A percentile compares a stretch with the other conserved stretches of the same genome.
phyloP scores from a whole-genome alignment of 352 stramenopile genomes.

The Phytophthora podocarpi region DNA sequence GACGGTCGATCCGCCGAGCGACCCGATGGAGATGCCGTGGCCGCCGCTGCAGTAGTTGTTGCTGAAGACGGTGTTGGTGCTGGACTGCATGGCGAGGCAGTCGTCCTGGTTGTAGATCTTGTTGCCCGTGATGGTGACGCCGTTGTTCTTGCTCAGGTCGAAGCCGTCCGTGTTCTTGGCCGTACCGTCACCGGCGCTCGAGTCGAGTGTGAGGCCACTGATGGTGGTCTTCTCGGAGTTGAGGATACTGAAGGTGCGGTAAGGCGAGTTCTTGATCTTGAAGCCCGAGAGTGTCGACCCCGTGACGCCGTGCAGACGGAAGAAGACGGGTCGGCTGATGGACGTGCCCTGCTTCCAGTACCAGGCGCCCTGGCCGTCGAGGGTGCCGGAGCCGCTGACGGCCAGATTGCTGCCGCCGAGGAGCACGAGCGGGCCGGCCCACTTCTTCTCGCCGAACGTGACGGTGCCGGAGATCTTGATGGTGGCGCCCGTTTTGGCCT shows the following conservation, averaged over 20 bases:
- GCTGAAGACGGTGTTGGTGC: constrained; percentile 19
- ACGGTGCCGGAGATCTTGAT: constrained; percentile 41
- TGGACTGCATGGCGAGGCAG: constrained; percentile 26
- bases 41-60: constrained; percentile 26
- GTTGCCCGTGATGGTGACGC: constrained; percentile 34
- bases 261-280: constrained; percentile 40
- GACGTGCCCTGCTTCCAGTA: constrained; percentile 43
- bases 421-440: constrained; percentile 35
- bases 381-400: constrained; percentile 32
- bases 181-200: constrained; percentile 6
- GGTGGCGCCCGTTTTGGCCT: constrained; percentile 25
- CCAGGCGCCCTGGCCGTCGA: constrained; percentile 44
- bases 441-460: constrained; percentile 36
- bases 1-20: constrained; percentile 15
- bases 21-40: constrained; percentile 33
- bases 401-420: constrained; percentile 35
- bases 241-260: constrained; percentile 35
- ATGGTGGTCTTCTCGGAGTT: constrained; percentile 27
- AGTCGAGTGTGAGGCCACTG: constrained; percentile 24
- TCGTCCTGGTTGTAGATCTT: constrained; percentile 40
- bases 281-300: constrained; percentile 38
- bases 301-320: constrained; percentile 32
- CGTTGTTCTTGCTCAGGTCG: constrained; percentile 29
- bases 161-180: constrained; percentile 35
- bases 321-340: constrained; percentile 38